Conservation (phyloP, 2,329 filamentous ascomycete genomes). For the Teratosphaeriaceae sp. region DNA sequence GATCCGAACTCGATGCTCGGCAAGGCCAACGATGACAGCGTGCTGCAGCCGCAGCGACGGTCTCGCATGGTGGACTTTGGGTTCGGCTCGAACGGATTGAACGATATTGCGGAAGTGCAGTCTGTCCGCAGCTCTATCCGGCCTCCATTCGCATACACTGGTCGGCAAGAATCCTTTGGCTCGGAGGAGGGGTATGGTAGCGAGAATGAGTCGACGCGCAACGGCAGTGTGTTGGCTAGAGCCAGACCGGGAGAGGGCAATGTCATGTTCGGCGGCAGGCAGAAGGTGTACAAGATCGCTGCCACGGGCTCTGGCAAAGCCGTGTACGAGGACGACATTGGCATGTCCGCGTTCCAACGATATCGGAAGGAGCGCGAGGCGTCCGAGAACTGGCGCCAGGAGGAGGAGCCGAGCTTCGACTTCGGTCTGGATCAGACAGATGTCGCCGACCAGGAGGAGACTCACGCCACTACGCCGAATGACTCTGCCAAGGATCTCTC, state of each 20-base stretch:
- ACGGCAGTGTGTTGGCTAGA: slow-evolving; percentile 74
- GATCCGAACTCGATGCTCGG: slow-evolving; percentile 83
- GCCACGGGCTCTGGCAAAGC: slow-evolving; percentile 52
- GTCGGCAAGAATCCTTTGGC: slow-evolving; percentile 59
- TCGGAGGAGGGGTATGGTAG: slow-evolving; percentile 53
- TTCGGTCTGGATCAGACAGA: slow-evolving; percentile 27
- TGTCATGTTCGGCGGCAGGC: slow-evolving; percentile 85
- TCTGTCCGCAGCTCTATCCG: slow-evolving; percentile 62
- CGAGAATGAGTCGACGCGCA: slow-evolving; percentile 57
- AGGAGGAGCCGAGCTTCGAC: slow-evolving; percentile 27
- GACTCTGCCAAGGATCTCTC: slow-evolving; percentile 33
- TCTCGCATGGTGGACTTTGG: slow-evolving; percentile 72
- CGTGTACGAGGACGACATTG: slow-evolving; percentile 82
- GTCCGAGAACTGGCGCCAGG: slow-evolving; percentile 12
- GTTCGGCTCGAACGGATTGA: slow-evolving; percentile 50
- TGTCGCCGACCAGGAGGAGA: slow-evolving; percentile 34
- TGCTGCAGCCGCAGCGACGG: slow-evolving; percentile 73
- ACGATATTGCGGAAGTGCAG: slow-evolving; percentile 86
- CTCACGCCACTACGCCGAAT: slow-evolving; percentile 37
- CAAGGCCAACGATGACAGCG: slow-evolving; percentile 92
- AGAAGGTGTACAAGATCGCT: slow-evolving; percentile 88
- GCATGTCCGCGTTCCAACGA: slow-evolving; percentile 75
- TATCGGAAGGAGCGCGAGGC: slow-evolving; percentile 52
- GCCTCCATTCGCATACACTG: slow-evolving; percentile 53
- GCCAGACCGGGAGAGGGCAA: slow-evolving; percentile 83